These are phyloP conservation scores for Amphicarpaea edgeworthii DNA, from an alignment of 306 rosid genomes.

Conservation along the genomic window DNA sequence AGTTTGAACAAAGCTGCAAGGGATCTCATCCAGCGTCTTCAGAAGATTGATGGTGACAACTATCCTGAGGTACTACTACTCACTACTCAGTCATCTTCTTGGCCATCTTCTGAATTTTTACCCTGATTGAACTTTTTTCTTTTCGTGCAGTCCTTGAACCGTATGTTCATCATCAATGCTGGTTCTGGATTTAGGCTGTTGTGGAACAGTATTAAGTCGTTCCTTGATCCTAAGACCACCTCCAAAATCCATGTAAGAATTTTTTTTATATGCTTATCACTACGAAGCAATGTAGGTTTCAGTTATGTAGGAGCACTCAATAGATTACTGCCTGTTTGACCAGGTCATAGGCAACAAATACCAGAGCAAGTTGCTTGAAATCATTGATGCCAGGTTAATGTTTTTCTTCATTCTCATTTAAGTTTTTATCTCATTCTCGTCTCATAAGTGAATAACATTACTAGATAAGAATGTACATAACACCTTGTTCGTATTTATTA, in stretches of 20 bases:
- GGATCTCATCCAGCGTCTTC: conserved; percentile 81
- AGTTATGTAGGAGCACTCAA: conserved; percentile 40
- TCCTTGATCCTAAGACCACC: conserved; percentile 94
- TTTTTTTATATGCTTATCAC: neutral
- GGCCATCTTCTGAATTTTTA: conserved; percentile 27
- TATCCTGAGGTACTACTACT: conserved; percentile 97
- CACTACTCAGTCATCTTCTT: neutral
- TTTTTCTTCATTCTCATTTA: conserved; percentile 13
- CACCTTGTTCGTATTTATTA: conserved; percentile 34
- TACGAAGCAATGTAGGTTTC: conserved; percentile 26
- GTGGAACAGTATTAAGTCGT: conserved; percentile 90
- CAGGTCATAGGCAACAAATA: conserved; percentile 96
- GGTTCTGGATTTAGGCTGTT: conserved; percentile 95
- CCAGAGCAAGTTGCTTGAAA: conserved; percentile 95
- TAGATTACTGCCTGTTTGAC: conserved; percentile 32
- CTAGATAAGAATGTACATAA: neutral
- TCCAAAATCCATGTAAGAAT: conserved; percentile 79
- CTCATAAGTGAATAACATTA: neutral
- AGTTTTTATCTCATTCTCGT: conserved; percentile 10
- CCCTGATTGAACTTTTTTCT: conserved; percentile 25
- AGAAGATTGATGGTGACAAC: conserved; percentile 95
- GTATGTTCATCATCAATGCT: conserved; percentile 98
- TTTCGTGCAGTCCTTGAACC: conserved; percentile 69
- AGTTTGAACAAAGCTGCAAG: conserved; percentile 88
- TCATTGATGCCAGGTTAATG: conserved; percentile 78